Evolutionary conservation across 345 rosid genomes (phyloP), one percentile per base, ranked within the genome.

Genomic region (Salix arbutifolia): DNA sequence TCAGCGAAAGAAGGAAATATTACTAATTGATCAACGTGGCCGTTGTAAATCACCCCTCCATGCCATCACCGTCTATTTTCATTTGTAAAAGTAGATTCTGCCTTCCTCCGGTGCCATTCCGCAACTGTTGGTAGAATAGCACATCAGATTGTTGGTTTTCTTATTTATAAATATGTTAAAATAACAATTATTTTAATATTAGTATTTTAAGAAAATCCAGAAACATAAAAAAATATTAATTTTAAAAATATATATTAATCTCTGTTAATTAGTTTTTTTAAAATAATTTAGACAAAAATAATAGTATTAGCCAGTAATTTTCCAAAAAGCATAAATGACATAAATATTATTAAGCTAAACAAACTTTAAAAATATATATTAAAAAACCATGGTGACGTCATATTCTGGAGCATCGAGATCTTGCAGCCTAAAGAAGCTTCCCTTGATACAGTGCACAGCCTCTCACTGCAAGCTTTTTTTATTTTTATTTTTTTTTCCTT

Each of bases 381-480:
- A 13, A 74, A 48, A 62, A 30, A 33, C 46, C 16, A 4, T 72
- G 82, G 40, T 85, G 84, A 90, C 85, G 82, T 90, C 88, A 87
- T 79, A 86, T 61, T 69, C 11, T 23, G 52, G 85, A 77, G 91
- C 86, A 86, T 87, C 86, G 87, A 88, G 94, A 90, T 91, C 95
- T 90, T 74, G 90, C 85, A 81, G 83, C 79, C 77, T 72, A 88
- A 81, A 86, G 90, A 87, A 91, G 84, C 84, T 87, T 90, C 91
- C 82, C 73, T 53, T 58, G 75, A 16, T 70, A 50, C 65, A 67
- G 31, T 77, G 66, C 8, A 11, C 25, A 28, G 61, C 48, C 19
- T 23, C 46, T 18, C 33, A 19, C 44, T 74, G 10, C 26, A 35
- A 4, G 26, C 67, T 61, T 50, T 67, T 68, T 42, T 35, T 72